Conservation (phyloP, 305 asterid species). For the Plantago rigida region DNA sequence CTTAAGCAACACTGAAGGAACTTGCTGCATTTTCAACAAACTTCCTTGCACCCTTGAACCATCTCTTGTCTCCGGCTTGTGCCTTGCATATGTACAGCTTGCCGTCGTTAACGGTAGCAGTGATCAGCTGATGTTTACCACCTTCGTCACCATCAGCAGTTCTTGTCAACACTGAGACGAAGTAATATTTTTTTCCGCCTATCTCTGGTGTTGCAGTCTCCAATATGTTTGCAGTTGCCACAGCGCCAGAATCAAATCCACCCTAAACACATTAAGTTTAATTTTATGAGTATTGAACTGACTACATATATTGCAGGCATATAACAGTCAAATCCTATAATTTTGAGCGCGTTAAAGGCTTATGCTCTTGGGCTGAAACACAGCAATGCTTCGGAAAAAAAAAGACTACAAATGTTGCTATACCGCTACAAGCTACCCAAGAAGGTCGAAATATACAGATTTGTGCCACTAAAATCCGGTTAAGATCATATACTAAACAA, state of each 20-base stretch:
- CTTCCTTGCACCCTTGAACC: constrained; percentile 87
- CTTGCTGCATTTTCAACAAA: constrained; percentile 65
- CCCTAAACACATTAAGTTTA: constrained; percentile 39
- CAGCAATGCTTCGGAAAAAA: too few species aligned
- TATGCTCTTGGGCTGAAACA: not conserved
- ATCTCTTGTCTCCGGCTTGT: constrained; percentile 98
- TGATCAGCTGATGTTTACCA: constrained; percentile 82
- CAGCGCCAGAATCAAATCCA: constrained; percentile 73
- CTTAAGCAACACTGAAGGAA: constrained; percentile 69
- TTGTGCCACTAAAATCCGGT: too few species aligned
- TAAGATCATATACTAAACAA: too few species aligned
- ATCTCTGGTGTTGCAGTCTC: constrained; percentile 54
- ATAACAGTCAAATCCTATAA: too few species aligned
- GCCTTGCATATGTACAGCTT: constrained; percentile 94
- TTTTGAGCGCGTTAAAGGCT: not conserved
- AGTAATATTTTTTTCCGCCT: constrained; percentile 48
- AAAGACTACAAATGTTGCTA: too few species aligned
- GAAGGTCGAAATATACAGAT: too few species aligned
- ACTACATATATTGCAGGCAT: too few species aligned
- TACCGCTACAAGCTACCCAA: too few species aligned
- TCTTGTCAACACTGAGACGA: constrained; percentile 62
- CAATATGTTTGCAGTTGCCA: constrained; percentile 77
- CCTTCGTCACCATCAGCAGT: constrained; percentile 96
- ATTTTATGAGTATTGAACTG: not conserved
- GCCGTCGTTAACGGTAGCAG: constrained; percentile 63